These are phyloP conservation scores for Glycine soja DNA, from an alignment of 306 rosid genomes.

Conservation along the genomic window DNA sequence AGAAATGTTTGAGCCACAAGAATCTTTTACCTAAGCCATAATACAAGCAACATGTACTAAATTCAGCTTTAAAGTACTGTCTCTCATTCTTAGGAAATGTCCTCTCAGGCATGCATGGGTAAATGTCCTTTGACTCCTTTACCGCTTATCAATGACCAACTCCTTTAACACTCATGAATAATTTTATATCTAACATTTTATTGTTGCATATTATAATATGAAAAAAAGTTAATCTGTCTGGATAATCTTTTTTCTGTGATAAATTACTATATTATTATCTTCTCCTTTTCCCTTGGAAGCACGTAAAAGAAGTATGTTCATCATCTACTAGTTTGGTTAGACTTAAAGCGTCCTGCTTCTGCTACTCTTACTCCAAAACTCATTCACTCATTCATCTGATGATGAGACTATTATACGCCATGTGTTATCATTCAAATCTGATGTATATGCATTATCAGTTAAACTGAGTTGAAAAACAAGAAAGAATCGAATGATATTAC, in stretches of 20 bases:
- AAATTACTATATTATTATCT: not conserved
- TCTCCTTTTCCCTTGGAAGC: constrained; percentile 14
- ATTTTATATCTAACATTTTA: not conserved
- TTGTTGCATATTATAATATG: constrained; percentile 1
- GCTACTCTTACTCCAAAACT: constrained; percentile 14
- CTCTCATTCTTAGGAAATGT: constrained; percentile 4
- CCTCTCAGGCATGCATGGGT: not conserved
- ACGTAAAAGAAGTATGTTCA: not conserved
- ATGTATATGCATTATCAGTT: constrained; percentile 9
- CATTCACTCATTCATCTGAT: constrained; percentile 1
- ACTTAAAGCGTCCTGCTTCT: not conserved
- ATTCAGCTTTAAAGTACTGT: not conserved
- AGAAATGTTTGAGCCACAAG: constrained; percentile 14
- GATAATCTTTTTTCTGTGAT: not conserved
- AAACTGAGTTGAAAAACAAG: constrained; percentile 4
- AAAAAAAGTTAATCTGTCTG: constrained; percentile 8
- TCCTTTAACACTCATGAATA: not conserved
- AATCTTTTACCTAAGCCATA: not conserved
- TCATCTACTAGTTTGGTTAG: constrained; percentile 21
- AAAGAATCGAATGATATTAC: constrained; percentile 6
- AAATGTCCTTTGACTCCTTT: too few relatives aligned
- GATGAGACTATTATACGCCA: constrained; percentile 23
- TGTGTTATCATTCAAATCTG: constrained; percentile 31
- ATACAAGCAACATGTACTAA: not conserved
- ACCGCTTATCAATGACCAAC: too few relatives aligned